Evolutionary conservation across 2,329 filamentous ascomycete species (phyloP).

Genomic region (Hypomyces perniciosus): DNA sequence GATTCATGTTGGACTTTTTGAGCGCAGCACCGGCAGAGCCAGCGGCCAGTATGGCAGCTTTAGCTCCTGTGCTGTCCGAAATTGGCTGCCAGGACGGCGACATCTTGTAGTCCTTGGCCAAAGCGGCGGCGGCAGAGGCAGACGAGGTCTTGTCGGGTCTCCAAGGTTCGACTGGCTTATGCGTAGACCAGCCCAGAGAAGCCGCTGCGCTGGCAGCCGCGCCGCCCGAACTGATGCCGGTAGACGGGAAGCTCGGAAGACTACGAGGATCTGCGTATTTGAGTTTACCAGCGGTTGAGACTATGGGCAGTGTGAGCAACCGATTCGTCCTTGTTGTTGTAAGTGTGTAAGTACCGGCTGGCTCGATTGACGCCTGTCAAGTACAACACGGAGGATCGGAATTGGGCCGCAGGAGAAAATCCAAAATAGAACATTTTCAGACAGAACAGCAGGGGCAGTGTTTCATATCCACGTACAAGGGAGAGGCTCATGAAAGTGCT

Average conservation of each 20-base stretch:
- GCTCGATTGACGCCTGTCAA: no score
- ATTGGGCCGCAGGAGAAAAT: no score
- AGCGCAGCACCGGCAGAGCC: constrained; percentile 31
- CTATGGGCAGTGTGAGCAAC: constrained; percentile 16
- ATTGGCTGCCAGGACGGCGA: constrained; percentile 55
- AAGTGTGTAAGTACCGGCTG: neutral
- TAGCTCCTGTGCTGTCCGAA: constrained; percentile 60
- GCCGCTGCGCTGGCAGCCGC: constrained; percentile 70
- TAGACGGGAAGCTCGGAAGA: constrained; percentile 67
- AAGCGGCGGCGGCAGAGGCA: constrained; percentile 39
- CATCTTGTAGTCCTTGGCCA: constrained; percentile 39
- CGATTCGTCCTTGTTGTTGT: neutral
- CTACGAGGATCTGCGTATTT: constrained; percentile 68
- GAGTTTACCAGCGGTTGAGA: constrained; percentile 39
- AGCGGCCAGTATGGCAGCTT: constrained; percentile 64
- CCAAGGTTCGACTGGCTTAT: constrained; percentile 60
- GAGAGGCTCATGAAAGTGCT: constrained; percentile 2
- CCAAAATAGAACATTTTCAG: neutral
- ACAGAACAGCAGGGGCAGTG: neutral
- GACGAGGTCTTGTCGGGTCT: constrained; percentile 54
- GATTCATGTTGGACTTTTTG: constrained; percentile 19
- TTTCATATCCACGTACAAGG: constrained; percentile 9
- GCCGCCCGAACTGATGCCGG: constrained; percentile 50
- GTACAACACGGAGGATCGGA: no score
- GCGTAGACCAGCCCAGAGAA: constrained; percentile 64